Evolutionary conservation across 768 basidiomycete genomes (phyloP).

Genomic region (Pholiota microspora): DNA sequence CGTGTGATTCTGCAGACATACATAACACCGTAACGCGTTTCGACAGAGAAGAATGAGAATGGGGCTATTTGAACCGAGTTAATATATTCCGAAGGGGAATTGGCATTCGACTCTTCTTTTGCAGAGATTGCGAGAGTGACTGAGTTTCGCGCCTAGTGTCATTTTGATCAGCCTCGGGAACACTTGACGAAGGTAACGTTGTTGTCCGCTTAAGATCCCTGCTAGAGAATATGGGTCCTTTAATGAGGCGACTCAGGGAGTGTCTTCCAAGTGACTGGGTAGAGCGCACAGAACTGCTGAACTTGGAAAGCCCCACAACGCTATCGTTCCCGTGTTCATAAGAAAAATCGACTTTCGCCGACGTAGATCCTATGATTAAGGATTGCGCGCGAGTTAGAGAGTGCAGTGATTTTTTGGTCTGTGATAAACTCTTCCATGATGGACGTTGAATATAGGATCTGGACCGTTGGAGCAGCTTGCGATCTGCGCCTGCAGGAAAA

Average conservation of each 20-base stretch:
- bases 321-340: neutral
- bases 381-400: slow-evolving; percentile 1
- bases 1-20: neutral
- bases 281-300: slow-evolving; percentile 1
- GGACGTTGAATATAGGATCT: slow-evolving; percentile 1
- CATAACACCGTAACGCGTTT: neutral
- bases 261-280: slow-evolving; percentile 27
- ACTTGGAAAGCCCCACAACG: neutral
- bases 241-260: slow-evolving; percentile 31
- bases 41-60: neutral
- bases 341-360: neutral
- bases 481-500: neutral
- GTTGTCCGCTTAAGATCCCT: slow-evolving; percentile 22
- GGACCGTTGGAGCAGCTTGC: slow-evolving; percentile 2
- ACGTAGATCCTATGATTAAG: neutral
- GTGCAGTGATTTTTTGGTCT: neutral
- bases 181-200: slow-evolving; percentile 17
- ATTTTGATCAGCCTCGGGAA: slow-evolving; percentile 33
- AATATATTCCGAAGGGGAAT: slow-evolving; percentile 45
- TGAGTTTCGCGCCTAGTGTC: slow-evolving; percentile 26
- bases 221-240: slow-evolving; percentile 21
- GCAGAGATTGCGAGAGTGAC: slow-evolving; percentile 11
- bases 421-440: slow-evolving; percentile 3
- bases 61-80: slow-evolving; percentile 39
- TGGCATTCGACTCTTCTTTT: slow-evolving; percentile 42